These are phyloP conservation scores for Leishmania mexicana DNA, from an alignment of 208 protist genomes.

Conservation along the genomic window DNA sequence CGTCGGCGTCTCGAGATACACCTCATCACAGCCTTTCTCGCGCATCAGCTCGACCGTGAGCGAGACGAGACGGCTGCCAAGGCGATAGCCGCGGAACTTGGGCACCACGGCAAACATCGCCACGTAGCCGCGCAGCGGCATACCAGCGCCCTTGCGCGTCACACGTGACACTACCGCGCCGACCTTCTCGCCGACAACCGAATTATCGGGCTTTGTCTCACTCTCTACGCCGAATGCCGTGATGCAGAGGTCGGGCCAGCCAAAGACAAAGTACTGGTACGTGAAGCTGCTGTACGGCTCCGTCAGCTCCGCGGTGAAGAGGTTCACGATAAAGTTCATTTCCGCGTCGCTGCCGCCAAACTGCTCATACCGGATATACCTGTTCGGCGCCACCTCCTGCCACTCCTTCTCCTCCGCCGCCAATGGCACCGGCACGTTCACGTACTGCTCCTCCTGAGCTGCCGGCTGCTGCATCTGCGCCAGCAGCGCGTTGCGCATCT, in stretches of 20 bases:
- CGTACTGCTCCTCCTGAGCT: slow-evolving; percentile 53
- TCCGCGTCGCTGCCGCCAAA: slow-evolving; percentile 75
- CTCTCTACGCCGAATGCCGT: slow-evolving; percentile 80
- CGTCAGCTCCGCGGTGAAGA: slow-evolving; percentile 96
- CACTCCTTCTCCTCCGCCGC: slow-evolving; percentile 50
- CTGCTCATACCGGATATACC: slow-evolving; percentile 85
- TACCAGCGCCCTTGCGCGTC: slow-evolving; percentile 61
- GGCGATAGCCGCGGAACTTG: slow-evolving; percentile 85
- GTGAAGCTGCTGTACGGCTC: slow-evolving; percentile 99
- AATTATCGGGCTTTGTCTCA: slow-evolving; percentile 52
- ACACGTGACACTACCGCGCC: slow-evolving; percentile 92
- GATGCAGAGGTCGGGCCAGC: slow-evolving; percentile 96
- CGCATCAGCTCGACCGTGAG: slow-evolving; percentile 94
- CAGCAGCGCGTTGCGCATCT: slow-evolving; percentile 40
- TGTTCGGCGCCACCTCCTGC: slow-evolving; percentile 68
- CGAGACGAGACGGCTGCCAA: slow-evolving; percentile 92
- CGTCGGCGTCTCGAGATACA: slow-evolving; percentile 96
- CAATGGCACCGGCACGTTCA: slow-evolving; percentile 64
- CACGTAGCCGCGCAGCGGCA: slow-evolving; percentile 95
- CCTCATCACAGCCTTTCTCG: slow-evolving; percentile 87
- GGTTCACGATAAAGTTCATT: slow-evolving; percentile 90
- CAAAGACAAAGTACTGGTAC: slow-evolving; percentile 98
- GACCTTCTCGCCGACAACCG: slow-evolving; percentile 76
- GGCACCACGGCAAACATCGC: slow-evolving; percentile 98
- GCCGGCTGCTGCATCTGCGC: slow-evolving; percentile 41